Conservation (phyloP, 345 rosid species). For the Euphorbia lathyris region DNA sequence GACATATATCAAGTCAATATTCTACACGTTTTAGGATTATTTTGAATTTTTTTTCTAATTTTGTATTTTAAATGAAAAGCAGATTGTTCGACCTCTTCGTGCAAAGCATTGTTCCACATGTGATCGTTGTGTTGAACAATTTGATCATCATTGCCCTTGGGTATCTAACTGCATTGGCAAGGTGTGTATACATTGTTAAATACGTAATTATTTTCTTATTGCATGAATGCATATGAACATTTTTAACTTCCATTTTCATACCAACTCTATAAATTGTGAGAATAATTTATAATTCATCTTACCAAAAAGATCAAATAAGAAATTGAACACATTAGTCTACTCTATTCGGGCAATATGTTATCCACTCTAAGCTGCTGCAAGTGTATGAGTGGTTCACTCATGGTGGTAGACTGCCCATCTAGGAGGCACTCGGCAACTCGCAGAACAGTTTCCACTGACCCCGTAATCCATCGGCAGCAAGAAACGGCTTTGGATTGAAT, state of each 20-base stretch:
- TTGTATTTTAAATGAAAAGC: constrained; percentile 20
- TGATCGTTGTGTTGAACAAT: constrained; percentile 94
- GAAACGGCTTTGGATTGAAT: too few relatives aligned
- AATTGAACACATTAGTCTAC: too few relatives aligned
- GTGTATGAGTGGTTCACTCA: too few relatives aligned
- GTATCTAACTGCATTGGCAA: constrained; percentile 97
- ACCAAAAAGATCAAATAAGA: not conserved
- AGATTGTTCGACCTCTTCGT: constrained; percentile 97
- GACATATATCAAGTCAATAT: constrained; percentile 4
- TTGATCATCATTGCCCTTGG: constrained; percentile 99
- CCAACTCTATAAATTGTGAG: not conserved
- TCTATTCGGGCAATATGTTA: too few relatives aligned
- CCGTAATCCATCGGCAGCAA: too few relatives aligned
- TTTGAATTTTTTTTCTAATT: not conserved
- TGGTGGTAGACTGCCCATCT: too few relatives aligned
- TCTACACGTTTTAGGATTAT: constrained; percentile 8
- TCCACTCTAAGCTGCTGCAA: too few relatives aligned
- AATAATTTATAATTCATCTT: not conserved
- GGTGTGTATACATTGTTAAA: constrained; percentile 36
- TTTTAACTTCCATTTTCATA: not conserved
- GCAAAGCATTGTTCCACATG: constrained; percentile 97
- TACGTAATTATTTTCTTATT: not conserved
- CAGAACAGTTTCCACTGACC: too few relatives aligned
- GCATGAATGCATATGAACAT: not conserved
- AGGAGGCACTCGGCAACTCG: too few relatives aligned